These are phyloP conservation scores for Neocucurbitaria cava DNA, from an alignment of 2,329 filamentous ascomycete species.

Conservation along the genomic window DNA sequence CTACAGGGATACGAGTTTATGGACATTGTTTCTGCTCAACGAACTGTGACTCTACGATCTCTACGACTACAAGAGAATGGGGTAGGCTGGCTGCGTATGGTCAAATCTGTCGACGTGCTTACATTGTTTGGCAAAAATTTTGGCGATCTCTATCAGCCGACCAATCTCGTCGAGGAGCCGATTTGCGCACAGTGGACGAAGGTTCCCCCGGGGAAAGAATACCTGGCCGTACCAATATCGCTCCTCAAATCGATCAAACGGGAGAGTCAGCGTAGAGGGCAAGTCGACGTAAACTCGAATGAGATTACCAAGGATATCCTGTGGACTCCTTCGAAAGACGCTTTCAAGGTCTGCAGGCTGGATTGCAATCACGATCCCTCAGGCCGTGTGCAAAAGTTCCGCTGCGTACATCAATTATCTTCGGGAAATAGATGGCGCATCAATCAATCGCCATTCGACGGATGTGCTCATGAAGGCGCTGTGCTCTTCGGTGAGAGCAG, in stretches of 20 bases:
- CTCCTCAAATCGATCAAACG: not conserved
- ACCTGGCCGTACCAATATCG: not conserved
- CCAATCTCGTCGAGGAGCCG: not conserved
- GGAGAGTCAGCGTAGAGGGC: not conserved
- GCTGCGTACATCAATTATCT: not conserved
- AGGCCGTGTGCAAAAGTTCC: too few relatives aligned
- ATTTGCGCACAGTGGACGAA: not conserved
- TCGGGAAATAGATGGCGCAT: not conserved
- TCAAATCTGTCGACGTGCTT: not conserved
- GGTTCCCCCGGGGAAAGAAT: not conserved
- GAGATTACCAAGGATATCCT: not conserved
- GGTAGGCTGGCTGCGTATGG: not conserved
- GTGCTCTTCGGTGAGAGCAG: not conserved
- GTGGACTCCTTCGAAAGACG: not conserved
- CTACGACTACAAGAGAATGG: not conserved
- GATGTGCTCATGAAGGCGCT: not conserved
- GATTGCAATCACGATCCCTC: not conserved
- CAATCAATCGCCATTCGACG: not conserved
- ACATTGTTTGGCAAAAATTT: constrained; percentile 2
- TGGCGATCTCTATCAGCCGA: not conserved
- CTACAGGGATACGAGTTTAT: constrained; percentile 2
- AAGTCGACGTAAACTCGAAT: not conserved
- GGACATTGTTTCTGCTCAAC: not conserved
- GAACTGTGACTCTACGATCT: not conserved
- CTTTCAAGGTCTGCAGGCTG: not conserved